Base-by-base conservation (phyloP, 345 rosid species). In the Carallia brachiata region DNA sequence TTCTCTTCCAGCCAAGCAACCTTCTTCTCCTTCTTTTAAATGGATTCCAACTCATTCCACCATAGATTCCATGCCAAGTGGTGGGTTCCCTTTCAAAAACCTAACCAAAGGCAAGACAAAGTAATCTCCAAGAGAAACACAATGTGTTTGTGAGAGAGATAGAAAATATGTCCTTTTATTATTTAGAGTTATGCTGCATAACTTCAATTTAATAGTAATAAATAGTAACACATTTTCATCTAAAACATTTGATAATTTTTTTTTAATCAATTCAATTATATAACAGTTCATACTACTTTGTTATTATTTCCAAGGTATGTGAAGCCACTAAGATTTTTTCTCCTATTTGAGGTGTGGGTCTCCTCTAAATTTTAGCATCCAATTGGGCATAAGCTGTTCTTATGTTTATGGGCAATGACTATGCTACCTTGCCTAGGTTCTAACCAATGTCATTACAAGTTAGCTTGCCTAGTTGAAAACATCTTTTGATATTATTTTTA, bases 21-120 rank as follows among this genome's bases (percentile, higher is more conserved):
- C 48, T 54, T 30, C 68, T 15, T 1, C 59, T 32, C 50, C 60
- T 56, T 56, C 60, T 66, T 78, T 68, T 77, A 56, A 79, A 89
- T 85, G 90, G 88, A 83, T 85, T 89, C 90, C 90, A 89, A 82
- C 90, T 89, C 89, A 70, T 77, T 82, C 84, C 81, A 80, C 87
- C 84, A 77, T 54, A 54, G 69, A 76, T 82, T 77, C 84, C 44
- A 65, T 64, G 39, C 36, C 68, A 53, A 48, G 48, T 78, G 75
- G 88, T 85, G 88, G 85, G 78, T 79, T 85, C 88, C 78, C 84
- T 86, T 73, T 83, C 86, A 76, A 17, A 61, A 76, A 71, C 88
- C 84, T 74, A 86, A 84, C 76, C 70, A 71, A 59, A 74, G 79
- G 36, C 52, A 31, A 53, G 61, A 61, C 60, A 56, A 56, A 27